Base-by-base conservation (phyloP, 1,139 yeast species). In the Debaryomyces coudertii region DNA sequence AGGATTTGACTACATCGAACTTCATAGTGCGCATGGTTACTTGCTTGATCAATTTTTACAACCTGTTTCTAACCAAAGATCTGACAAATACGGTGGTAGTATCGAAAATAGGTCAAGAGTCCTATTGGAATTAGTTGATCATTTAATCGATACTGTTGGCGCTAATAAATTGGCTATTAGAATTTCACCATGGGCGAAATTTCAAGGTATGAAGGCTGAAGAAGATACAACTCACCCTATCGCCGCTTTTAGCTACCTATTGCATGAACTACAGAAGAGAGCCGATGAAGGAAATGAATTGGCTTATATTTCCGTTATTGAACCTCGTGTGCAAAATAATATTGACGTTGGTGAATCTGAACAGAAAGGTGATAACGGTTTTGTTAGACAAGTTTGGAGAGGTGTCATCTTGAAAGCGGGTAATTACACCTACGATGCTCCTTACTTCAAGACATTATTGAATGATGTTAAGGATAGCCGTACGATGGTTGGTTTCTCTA, bases 21-120 rank as follows among this genome's bases (percentile, higher is more conserved):
- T 86, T 47, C 92, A 85, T 57, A 69, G 68, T 39, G 92, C 90
- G 12, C 83, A 85, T 63, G 90, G 90, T 11, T 85, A 82, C 62
- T 67, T 86, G 45, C 57, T 83, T 40, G 84, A 84, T 64, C 83
- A 80, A 61, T 85, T 85, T 60, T 60, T 84, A 42, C 63, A 64
- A 35, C 52, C 61, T 41, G 54, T 62, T 33, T 62, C 80, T 36
- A 86, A 86, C 66, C 57, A 71, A 49, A 76, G 90, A 61, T 80
- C 85, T 9, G 90, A 85, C 57, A 71, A 80, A 61, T 85, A 83
- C 61, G 90, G 49, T 22, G 61, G 61, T 4, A 39, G 48, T 18
- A 71, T 83, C 48, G 87, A 82, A 57, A 83, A 83, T 68, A 69
- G 87, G 46, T 73, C 81, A 27, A 68, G 83, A 44, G 73, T 83